Evolutionary conservation across 2,329 filamentous ascomycete species (phyloP), one percentile per base, ranked within the genome.

Genomic region (Aspergillus ochraceus): DNA sequence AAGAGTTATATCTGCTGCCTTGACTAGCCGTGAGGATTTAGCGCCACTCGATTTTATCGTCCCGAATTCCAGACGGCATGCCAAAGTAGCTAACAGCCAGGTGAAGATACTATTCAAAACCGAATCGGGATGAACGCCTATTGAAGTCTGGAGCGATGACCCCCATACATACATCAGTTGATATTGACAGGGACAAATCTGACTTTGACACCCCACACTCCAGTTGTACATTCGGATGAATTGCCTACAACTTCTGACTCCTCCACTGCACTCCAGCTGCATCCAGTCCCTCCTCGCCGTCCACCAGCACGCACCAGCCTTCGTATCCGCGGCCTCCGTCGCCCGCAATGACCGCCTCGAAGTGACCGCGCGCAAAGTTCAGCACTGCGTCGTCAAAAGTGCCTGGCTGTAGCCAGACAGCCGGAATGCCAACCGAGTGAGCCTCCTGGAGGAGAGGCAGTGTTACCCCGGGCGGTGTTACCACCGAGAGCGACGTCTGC

Each of bases 351-450:
- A 81, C 89, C 42, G 87, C 86, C 65, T 87, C 80, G 69, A 95
- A 97, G 64, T 89, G 83, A 50, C 79, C 79, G 61, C 83, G 80
- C 3, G 91, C 92, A 74, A 85, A 92, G 46, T 83, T 79, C 63
- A 97, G 72, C 22, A 92, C 89, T 59, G 87, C 86, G 54, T 90
- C 86, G 72, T 97, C 88, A 72, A 90, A 98, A 17, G 87, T 93
- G 1, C 94, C 95, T 0, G 95, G 95, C 78, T 98, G 95, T 65
- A 98, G 79, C 90, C 91, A 97, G 5, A 97, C 88, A 26, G 90
- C 84, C 19, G 86, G 83, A 49, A 96, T 79, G 3, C 92, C 88
- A 11, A 90, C 81, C 58, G 84, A 80, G 75, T 88, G 90, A 0
- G 94, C 95, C 75, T 96, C 90, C 63, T 87, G 81, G 46, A 98